Evolutionary conservation across 1,284 basidiomycete genomes (phyloP).

Genomic region (Tylopilus orsonianus): DNA sequence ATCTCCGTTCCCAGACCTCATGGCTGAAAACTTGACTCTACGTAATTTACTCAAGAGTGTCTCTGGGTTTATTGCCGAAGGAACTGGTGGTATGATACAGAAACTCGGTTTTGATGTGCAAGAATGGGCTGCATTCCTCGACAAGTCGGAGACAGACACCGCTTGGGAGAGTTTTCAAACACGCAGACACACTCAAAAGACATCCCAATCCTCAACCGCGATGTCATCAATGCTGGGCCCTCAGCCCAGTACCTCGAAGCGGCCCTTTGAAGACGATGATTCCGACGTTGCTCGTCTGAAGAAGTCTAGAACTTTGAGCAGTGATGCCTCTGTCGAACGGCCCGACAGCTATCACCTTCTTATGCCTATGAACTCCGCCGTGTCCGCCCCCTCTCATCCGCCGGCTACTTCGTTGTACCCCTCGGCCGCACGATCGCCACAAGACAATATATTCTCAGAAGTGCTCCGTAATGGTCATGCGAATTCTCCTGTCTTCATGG

Average conservation of each 20-base stretch:
- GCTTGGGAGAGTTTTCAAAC: conserved; percentile 85
- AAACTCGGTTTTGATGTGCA: conserved; percentile 76
- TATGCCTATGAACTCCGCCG: conserved; percentile 47
- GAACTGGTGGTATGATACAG: conserved; percentile 71
- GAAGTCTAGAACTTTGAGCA: conserved; percentile 43
- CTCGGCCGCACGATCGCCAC: conserved; percentile 37
- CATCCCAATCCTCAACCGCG: conserved; percentile 28
- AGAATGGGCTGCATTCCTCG: conserved; percentile 79
- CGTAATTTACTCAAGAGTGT: conserved; percentile 76
- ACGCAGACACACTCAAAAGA: conserved; percentile 42
- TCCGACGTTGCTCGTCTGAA: conserved; percentile 42
- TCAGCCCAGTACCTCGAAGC: conserved; percentile 32
- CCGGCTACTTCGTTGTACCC: conserved; percentile 37
- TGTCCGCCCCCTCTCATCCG: conserved; percentile 36
- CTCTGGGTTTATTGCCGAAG: conserved; percentile 81
- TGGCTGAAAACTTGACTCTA: conserved; percentile 85
- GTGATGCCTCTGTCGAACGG: conserved; percentile 44
- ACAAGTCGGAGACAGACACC: conserved; percentile 85
- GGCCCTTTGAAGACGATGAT: conserved; percentile 51
- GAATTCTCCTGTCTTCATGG: conserved; percentile 64
- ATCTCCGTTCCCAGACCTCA: conserved; percentile 56
- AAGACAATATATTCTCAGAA: conserved; percentile 60
- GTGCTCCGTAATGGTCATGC: conserved; percentile 54
- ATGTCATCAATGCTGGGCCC: conserved; percentile 33
- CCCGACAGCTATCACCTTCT: conserved; percentile 52